Evolutionary conservation across 768 basidiomycete species (phyloP).

Genomic region (Rhodotorula kratochvilovae): DNA sequence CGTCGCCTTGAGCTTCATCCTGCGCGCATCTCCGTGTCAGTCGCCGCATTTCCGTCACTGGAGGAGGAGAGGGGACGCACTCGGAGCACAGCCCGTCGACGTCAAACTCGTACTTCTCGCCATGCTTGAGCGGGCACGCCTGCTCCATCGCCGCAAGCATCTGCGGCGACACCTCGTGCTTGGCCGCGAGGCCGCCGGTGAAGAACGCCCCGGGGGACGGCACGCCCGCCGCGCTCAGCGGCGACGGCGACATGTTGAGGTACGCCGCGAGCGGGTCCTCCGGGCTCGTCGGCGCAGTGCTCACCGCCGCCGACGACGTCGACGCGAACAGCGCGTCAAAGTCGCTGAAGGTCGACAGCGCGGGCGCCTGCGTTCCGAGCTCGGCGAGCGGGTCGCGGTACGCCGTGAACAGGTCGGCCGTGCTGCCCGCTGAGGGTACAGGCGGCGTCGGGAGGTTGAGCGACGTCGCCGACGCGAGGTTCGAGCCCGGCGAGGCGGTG

Average conservation of each 20-base stretch:
- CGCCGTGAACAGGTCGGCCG: constrained; percentile 12
- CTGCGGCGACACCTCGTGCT: not conserved
- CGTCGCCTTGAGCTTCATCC: constrained; percentile 36
- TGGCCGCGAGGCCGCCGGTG: not conserved
- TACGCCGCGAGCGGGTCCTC: constrained; percentile 6
- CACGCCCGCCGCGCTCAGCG: not conserved
- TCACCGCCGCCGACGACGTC: not conserved
- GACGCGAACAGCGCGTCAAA: constrained; percentile 29
- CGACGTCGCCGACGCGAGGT: not conserved
- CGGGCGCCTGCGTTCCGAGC: not conserved
- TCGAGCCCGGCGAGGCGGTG: constrained; percentile 7
- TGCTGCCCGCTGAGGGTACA: not conserved
- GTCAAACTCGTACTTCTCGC: constrained; percentile 28
- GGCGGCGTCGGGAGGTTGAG: not conserved
- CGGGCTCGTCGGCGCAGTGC: not conserved
- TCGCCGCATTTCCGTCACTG: no score
- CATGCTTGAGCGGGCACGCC: not conserved
- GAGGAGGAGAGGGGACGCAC: not conserved
- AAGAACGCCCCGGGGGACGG: not conserved
- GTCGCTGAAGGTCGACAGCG: constrained; percentile 20
- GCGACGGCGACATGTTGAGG: not conserved
- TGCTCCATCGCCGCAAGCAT: not conserved
- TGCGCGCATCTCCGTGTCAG: not conserved
- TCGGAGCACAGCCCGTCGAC: constrained; percentile 26
- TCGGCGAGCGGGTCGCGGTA: constrained; percentile 35